These are phyloP conservation scores for Fibroporia radiculosa DNA, from an alignment of 768 basidiomycete genomes.

Conservation along the genomic window DNA sequence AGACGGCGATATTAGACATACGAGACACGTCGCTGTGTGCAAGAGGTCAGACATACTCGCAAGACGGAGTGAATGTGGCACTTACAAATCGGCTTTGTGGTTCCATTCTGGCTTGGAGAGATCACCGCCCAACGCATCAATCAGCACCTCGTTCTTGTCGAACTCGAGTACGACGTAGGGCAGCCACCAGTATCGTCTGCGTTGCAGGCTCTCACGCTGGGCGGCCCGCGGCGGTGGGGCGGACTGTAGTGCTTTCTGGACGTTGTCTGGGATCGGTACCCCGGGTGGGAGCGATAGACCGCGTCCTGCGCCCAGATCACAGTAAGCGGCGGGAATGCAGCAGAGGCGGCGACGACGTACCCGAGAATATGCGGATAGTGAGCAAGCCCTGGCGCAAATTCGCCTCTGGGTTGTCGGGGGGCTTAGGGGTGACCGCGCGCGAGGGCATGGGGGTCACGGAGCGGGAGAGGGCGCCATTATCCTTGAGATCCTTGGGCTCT, in stretches of 20 bases:
- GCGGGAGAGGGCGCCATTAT: constrained; percentile 65
- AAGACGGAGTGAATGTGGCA: constrained; percentile 14
- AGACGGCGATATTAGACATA: constrained; percentile 85
- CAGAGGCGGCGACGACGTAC: constrained; percentile 33
- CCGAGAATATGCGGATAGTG: constrained; percentile 93
- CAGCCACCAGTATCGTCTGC: constrained; percentile 91
- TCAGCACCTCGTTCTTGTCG: constrained; percentile 94
- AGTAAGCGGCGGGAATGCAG: neutral
- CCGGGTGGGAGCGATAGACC: constrained; percentile 77
- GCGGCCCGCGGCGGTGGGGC: constrained; percentile 42
- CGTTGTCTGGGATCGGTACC: constrained; percentile 71
- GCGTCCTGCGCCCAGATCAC: constrained; percentile 43
- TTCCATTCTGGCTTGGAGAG: constrained; percentile 88
- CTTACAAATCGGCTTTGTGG: constrained; percentile 91
- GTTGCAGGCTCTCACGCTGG: constrained; percentile 85
- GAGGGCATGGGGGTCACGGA: constrained; percentile 80
- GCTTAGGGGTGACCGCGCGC: constrained; percentile 70
- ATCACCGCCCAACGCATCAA: constrained; percentile 96
- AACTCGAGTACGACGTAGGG: constrained; percentile 98
- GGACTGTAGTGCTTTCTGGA: constrained; percentile 72
- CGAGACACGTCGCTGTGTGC: constrained; percentile 85
- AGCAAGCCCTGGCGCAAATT: constrained; percentile 84
- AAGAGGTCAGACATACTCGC: constrained; percentile 4
- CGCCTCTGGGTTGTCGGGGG: constrained; percentile 22
- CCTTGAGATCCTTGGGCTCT: constrained; percentile 66